These are phyloP conservation scores for Acacia concinna DNA, from an alignment of 331 rosid genomes.

Conservation along the genomic window DNA sequence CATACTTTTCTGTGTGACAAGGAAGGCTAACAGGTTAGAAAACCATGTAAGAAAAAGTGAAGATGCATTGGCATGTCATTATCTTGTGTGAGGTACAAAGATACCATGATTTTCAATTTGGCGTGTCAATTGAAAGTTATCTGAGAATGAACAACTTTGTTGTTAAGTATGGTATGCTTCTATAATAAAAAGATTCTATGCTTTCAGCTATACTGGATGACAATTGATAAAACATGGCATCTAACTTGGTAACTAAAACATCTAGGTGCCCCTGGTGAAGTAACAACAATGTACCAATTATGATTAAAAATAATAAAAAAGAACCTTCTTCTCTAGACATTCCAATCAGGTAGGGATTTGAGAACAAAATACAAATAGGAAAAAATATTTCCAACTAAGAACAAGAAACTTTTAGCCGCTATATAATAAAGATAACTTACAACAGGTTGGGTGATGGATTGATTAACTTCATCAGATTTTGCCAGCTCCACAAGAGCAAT, in stretches of 20 bases:
- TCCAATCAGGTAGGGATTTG: background rate
- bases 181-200: background rate
- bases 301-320: background rate
- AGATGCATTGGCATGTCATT: background rate
- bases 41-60: background rate
- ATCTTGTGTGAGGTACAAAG: background rate
- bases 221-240: background rate
- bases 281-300: background rate
- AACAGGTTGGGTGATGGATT: slow-evolving; percentile 65
- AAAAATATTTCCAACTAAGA: background rate
- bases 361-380: background rate
- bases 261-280: background rate
- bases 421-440: slow-evolving; percentile 54
- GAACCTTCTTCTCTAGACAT: background rate
- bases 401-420: slow-evolving; percentile 7
- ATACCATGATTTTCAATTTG: background rate
- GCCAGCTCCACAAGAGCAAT: slow-evolving; percentile 80
- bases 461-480: slow-evolving; percentile 57
- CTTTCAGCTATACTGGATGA: background rate
- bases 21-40: background rate
- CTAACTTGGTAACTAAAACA: background rate
- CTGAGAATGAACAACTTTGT: background rate
- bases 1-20: background rate
- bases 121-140: background rate
- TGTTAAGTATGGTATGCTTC: background rate